A percentile compares a stretch with the other conserved stretches of the same genome.
Conservation (phyloP, 2,329 filamentous ascomycete species). For the Xylariaceae sp. region DNA sequence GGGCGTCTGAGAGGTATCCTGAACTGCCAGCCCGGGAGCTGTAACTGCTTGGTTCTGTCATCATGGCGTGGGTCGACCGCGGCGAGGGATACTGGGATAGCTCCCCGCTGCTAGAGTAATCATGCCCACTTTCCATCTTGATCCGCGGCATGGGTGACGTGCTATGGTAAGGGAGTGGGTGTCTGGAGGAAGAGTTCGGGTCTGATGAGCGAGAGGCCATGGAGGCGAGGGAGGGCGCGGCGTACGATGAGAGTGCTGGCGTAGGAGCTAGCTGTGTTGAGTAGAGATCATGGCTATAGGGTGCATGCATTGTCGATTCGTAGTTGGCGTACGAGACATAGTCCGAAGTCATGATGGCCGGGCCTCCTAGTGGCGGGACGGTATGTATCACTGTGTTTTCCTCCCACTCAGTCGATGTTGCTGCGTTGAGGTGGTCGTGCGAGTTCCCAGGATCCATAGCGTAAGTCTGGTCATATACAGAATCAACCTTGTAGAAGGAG, state of each 20-base stretch:
- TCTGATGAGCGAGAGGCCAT: constrained; percentile 33
- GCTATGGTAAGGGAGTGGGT: constrained; percentile 34
- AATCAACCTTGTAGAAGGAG: constrained; percentile 42
- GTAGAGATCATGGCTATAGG: constrained; percentile 49
- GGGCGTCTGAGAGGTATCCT: constrained; percentile 39
- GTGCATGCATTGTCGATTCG: constrained; percentile 37
- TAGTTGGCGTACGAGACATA: constrained; percentile 51
- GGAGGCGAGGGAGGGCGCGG: constrained; percentile 29
- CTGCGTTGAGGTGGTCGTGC: constrained; percentile 39
- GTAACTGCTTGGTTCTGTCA: constrained; percentile 28
- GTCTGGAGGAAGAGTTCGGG: constrained; percentile 29
- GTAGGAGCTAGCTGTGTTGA: constrained; percentile 37
- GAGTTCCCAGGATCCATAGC: constrained; percentile 37
- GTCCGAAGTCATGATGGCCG: constrained; percentile 46
- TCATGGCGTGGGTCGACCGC: constrained; percentile 37
- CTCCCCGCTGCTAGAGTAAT: constrained; percentile 38
- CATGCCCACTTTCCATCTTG: constrained; percentile 38
- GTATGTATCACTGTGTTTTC: constrained; percentile 39
- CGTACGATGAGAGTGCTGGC: constrained; percentile 26
- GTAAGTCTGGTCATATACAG: constrained; percentile 40
- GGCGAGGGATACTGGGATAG: constrained; percentile 41
- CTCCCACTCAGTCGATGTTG: constrained; percentile 44
- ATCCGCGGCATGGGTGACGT: constrained; percentile 36
- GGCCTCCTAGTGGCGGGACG: constrained; percentile 39
- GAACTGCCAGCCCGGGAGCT: constrained; percentile 31